A percentile compares a stretch with the other conserved stretches of the same genome.
Evolutionary conservation across 1,284 basidiomycete genomes (phyloP).

Genomic region (Pyrrhoderma lamaoense): DNA sequence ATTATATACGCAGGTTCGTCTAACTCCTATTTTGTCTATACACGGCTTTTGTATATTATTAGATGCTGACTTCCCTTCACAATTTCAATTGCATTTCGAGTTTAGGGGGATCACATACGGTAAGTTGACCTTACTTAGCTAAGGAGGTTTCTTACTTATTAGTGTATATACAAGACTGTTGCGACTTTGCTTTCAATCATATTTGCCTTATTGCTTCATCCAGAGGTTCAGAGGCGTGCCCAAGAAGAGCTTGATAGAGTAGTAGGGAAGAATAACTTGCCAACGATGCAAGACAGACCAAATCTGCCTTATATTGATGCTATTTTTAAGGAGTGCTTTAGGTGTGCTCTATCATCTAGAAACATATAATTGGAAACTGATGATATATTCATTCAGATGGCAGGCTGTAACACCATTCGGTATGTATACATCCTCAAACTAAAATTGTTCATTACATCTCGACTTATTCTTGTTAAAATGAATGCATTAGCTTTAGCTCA

Average conservation of each 20-base stretch:
- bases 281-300: slow-evolving; percentile 51
- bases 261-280: slow-evolving; percentile 52
- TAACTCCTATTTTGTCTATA: no score
- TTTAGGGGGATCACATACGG: slow-evolving; percentile 14
- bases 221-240: slow-evolving; percentile 43
- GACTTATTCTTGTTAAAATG: not conserved
- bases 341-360: slow-evolving; percentile 23
- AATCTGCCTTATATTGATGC: slow-evolving; percentile 56
- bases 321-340: slow-evolving; percentile 51
- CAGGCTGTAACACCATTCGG: slow-evolving; percentile 10
- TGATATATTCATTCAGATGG: slow-evolving; percentile 5
- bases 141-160: not conserved
- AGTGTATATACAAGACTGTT: no score
- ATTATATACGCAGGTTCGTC: slow-evolving; percentile 7
- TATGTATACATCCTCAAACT: not conserved
- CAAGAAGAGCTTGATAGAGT: slow-evolving; percentile 58
- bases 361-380: not conserved
- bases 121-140: not conserved
- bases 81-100: not conserved
- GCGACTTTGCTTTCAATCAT: slow-evolving; percentile 15
- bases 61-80: not conserved
- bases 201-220: slow-evolving; percentile 46
- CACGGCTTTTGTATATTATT: not conserved
- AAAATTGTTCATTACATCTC: not conserved
- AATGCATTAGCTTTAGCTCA: slow-evolving; percentile 2